These are phyloP conservation scores for Antitrichia curtipendula DNA, from an alignment of 225 moss, liverwort and hornwort genomes.

Conservation along the genomic window DNA sequence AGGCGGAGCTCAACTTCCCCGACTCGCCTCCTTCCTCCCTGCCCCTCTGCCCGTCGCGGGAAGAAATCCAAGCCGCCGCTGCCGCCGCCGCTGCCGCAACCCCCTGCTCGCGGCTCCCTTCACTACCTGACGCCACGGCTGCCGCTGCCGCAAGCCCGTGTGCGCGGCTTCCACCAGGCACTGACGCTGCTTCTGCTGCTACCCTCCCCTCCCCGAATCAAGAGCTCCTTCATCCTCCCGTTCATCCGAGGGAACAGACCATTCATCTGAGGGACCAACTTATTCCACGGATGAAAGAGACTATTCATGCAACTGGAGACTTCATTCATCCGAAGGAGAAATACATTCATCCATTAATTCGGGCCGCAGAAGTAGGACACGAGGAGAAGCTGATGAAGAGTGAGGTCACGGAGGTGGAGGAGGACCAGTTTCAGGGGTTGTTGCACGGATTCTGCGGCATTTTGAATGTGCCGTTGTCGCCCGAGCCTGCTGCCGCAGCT, in stretches of 20 bases:
- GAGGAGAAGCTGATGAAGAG: background rate
- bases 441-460: conserved; percentile 2
- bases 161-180: background rate
- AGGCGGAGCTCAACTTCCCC: conserved; percentile 72
- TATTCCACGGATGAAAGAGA: background rate
- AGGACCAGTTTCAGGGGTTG: background rate
- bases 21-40: conserved; percentile 45
- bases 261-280: background rate
- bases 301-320: background rate
- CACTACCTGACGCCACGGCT: background rate
- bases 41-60: conserved; percentile 13
- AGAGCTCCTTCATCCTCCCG: too few relatives aligned
- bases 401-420: background rate
- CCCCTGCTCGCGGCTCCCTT: background rate
- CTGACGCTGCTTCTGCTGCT: background rate
- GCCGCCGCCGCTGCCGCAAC: conserved; percentile 24
- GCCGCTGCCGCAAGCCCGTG: background rate
- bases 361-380: background rate
- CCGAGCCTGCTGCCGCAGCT: background rate
- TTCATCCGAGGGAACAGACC: background rate
- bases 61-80: conserved; percentile 29
- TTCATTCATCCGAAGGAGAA: background rate
- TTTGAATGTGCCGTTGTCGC: conserved; percentile 4
- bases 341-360: background rate
- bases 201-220: background rate